phyloP scores from a whole-genome alignment of 345 rosid species.

The Ceriops zippeliana region DNA sequence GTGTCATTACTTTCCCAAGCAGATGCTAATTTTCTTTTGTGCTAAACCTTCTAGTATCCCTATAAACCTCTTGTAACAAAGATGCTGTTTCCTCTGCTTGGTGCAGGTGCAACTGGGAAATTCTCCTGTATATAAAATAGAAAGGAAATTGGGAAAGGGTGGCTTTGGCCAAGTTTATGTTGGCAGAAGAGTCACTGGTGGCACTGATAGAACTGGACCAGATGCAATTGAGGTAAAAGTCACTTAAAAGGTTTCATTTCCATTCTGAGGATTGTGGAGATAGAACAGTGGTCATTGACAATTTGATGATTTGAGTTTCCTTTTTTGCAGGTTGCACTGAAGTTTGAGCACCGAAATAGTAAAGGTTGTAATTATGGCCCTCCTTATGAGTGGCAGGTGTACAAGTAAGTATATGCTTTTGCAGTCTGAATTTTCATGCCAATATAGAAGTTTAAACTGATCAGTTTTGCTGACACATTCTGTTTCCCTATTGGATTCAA shows the following conservation, averaged over 20 bases:
- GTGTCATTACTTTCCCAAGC: background rate
- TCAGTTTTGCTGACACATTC: background rate
- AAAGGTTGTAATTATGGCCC: slow-evolving; percentile 38
- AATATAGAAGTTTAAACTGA: background rate
- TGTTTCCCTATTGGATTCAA: background rate
- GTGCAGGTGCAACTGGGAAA: slow-evolving; percentile 26
- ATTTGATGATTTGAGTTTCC: slow-evolving; percentile 1
- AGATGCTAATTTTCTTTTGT: background rate
- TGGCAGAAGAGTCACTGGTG: slow-evolving; percentile 29
- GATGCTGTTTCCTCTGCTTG: slow-evolving; percentile 1
- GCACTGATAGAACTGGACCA: slow-evolving; percentile 28
- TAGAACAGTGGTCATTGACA: background rate
- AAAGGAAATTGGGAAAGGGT: slow-evolving; percentile 36
- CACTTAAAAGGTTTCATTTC: background rate
- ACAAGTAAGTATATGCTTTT: slow-evolving; percentile 16
- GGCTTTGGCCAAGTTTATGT: slow-evolving; percentile 37
- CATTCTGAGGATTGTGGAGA: background rate
- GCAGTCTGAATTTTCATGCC: background rate
- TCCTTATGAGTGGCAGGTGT: slow-evolving; percentile 37
- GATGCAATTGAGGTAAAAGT: slow-evolving; percentile 25
- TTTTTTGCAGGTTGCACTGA: slow-evolving; percentile 25
- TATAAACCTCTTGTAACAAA: background rate
- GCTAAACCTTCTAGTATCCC: background rate
- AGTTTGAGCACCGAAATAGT: slow-evolving; percentile 34
- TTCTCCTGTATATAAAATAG: slow-evolving; percentile 30